Evolutionary conservation across 2,329 filamentous ascomycete species (phyloP), one percentile per base, ranked within the genome.

Genomic region (Ophiostoma tasmaniense): DNA sequence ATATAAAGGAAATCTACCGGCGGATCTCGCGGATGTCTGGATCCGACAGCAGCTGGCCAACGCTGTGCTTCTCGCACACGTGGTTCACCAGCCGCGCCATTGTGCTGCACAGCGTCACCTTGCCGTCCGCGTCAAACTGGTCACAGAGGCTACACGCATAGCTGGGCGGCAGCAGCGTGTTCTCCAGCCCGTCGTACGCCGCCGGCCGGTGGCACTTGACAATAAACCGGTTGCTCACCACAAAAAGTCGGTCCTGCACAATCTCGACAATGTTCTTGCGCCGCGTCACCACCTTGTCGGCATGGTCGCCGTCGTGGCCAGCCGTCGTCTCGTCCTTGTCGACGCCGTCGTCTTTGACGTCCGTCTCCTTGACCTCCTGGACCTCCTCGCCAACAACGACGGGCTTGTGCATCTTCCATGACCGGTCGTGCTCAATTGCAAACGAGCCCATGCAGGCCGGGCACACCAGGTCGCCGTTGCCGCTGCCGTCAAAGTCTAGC

Each of bases 171-270:
- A 66, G 59, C 45, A 68, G 66, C 37, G 14, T 11, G 42, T 22
- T 50, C 13, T n/a, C 62, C 8, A 14, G 62, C 22, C 42, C 25
- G 65, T 67, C 66, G 62, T 76, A 75, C 13, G 72, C 71, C 20
- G 74, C 73, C 22, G 74, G 72, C 3, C 76, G 76, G 69, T 79
- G 78, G 66, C 78, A 80, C 71, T 80, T 79, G 67, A 77, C 74
- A 11, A 79, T 70, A 67, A 80, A 80, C 25, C 77, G 75, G 68
- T 77, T 75, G 17, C 74, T 77, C 13, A 78, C 67, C 39, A 75
- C 71, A 70, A 76, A 78, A 28, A 73, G 72, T 66, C 74, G 72
- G 45, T 75, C 73, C 68, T 76, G 74, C n/a, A 75, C 70, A 17
- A 72, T 50, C 42, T 74, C 72, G 17, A 72, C 72, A 13, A 66